Evolutionary conservation across 805 yeast species (phyloP).

Genomic region (Suhomyces emberorum): DNA sequence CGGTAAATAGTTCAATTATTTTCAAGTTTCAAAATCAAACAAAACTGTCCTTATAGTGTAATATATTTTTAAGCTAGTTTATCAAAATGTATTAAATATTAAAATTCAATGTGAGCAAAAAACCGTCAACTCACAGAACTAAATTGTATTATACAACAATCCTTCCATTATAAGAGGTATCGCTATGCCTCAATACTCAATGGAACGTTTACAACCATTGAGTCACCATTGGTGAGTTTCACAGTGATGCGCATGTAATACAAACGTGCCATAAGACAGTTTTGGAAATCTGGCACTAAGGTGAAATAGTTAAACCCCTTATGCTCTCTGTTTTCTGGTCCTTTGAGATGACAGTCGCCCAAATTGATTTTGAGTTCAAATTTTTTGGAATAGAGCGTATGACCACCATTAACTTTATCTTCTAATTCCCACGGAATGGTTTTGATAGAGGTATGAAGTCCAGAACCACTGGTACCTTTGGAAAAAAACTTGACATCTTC

Average conservation of each 20-base stretch:
- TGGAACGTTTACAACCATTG: constrained; percentile 35
- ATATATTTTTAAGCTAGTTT: too few relatives aligned
- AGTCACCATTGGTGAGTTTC: constrained; percentile 28
- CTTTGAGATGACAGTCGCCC: constrained; percentile 28
- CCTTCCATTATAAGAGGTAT: too few relatives aligned
- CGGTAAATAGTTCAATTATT: too few relatives aligned
- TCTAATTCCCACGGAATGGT: constrained; percentile 30
- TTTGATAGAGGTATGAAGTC: constrained; percentile 19
- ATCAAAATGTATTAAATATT: too few relatives aligned
- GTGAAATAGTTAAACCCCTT: constrained; percentile 27
- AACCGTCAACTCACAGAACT: too few relatives aligned
- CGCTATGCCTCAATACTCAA: constrained; percentile 20
- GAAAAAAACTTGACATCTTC: constrained; percentile 15
- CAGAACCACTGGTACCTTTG: constrained; percentile 13
- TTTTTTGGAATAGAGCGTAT: constrained; percentile 24
- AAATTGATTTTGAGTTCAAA: constrained; percentile 29
- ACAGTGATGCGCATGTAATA: constrained; percentile 33
- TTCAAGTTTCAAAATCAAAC: too few relatives aligned
- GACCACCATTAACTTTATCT: constrained; percentile 3
- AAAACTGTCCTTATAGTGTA: too few relatives aligned
- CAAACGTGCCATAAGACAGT: constrained; percentile 33
- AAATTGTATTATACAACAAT: too few relatives aligned
- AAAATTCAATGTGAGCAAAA: too few relatives aligned
- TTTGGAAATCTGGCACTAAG: constrained; percentile 39
- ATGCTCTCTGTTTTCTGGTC: constrained; percentile 14